Conservation (phyloP, 306 rosid genomes). For the Vicia faba region DNA sequence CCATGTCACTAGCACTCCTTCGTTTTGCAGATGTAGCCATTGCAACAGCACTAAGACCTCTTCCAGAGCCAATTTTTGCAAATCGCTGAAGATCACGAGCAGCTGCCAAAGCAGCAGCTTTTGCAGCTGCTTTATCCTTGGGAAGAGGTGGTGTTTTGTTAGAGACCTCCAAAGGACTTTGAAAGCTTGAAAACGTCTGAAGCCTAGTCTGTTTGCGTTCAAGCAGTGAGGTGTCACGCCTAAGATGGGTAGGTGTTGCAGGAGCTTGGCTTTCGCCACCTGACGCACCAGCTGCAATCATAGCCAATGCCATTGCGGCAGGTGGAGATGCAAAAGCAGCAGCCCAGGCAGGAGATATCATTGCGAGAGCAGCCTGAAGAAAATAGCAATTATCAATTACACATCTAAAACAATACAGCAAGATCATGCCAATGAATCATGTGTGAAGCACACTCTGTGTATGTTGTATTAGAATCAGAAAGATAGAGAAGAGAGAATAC, state of each 20-base stretch:
- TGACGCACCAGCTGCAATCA: constrained; percentile 99
- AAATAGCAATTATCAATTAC: constrained; percentile 29
- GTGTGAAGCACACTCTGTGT: background rate
- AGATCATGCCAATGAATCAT: constrained; percentile 6
- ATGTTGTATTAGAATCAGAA: constrained; percentile 4
- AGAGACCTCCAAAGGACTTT: constrained; percentile 65
- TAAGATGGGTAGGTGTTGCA: constrained; percentile 53
- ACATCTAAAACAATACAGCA: constrained; percentile 15
- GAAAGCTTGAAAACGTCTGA: constrained; percentile 92
- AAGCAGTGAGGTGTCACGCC: constrained; percentile 82
- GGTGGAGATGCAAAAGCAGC: constrained; percentile 99
- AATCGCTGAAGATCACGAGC: constrained; percentile 94
- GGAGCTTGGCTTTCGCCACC: constrained; percentile 82
- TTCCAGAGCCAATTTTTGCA: constrained; percentile 92
- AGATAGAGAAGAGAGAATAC: constrained; percentile 15
- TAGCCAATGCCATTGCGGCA: constrained; percentile 98
- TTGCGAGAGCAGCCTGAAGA: constrained; percentile 91
- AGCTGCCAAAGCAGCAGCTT: constrained; percentile 99
- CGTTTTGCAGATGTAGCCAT: constrained; percentile 99
- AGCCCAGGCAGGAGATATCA: constrained; percentile 98
- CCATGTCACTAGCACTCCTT: constrained; percentile 81
- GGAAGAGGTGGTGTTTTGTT: constrained; percentile 72
- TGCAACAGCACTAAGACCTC: constrained; percentile 99
- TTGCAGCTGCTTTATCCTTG: constrained; percentile 95
- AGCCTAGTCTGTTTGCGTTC: constrained; percentile 84